Evolutionary conservation across 306 rosid species (phyloP).

Genomic region (Cucumis sativus): DNA sequence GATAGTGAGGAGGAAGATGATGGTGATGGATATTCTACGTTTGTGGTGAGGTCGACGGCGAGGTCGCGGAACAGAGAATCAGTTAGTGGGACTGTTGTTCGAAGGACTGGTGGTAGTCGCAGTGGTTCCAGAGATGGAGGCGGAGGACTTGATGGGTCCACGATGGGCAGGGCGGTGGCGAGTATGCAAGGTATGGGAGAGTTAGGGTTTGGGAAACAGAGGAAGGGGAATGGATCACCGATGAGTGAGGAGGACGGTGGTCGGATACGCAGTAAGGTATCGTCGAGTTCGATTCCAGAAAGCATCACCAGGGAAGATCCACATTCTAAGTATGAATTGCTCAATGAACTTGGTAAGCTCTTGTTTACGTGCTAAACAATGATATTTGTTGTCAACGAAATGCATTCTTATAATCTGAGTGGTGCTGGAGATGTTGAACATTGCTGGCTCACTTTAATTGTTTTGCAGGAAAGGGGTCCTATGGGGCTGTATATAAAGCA

Average conservation of each 20-base stretch:
- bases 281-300: slow-evolving; percentile 85
- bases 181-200: slow-evolving; percentile 85
- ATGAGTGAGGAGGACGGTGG: slow-evolving; percentile 40
- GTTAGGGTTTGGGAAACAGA: slow-evolving; percentile 62
- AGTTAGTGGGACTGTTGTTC: slow-evolving; percentile 51
- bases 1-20: slow-evolving; percentile 21
- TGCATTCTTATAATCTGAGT: background rate
- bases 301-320: slow-evolving; percentile 91
- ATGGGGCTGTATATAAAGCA: slow-evolving; percentile 95
- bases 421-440: slow-evolving; percentile 6
- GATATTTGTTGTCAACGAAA: background rate
- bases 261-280: slow-evolving; percentile 47
- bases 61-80: slow-evolving; percentile 48
- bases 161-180: slow-evolving; percentile 83
- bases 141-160: slow-evolving; percentile 22
- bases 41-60: slow-evolving; percentile 47
- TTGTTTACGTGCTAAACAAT: background rate
- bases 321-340: slow-evolving; percentile 73
- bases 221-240: slow-evolving; percentile 47
- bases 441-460: background rate
- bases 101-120: slow-evolving; percentile 24
- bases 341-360: slow-evolving; percentile 82
- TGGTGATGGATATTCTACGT: slow-evolving; percentile 48
- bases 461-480: slow-evolving; percentile 83
- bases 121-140: slow-evolving; percentile 3